phyloP scores from a whole-genome alignment of 2,329 filamentous ascomycete species.

The Penicillium sp. region DNA sequence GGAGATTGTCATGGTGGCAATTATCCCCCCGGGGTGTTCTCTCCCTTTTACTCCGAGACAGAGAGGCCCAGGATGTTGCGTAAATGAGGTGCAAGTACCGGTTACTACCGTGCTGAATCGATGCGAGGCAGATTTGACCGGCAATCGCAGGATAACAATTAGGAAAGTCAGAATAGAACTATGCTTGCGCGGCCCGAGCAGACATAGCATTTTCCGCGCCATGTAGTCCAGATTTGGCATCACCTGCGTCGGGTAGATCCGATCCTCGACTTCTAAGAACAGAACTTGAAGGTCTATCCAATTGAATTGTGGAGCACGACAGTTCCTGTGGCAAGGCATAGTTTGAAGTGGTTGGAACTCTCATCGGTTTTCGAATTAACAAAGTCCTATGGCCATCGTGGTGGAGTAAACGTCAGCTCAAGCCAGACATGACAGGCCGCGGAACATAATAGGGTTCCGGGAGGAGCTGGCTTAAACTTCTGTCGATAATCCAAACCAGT shows the following conservation, averaged over 20 bases:
- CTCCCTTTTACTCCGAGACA: not conserved
- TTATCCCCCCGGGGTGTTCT: not conserved
- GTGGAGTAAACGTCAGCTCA: not conserved
- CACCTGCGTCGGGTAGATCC: not conserved
- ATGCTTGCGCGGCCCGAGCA: not conserved
- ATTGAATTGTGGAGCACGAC: too few relatives aligned
- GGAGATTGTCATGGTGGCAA: not conserved
- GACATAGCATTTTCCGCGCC: not conserved
- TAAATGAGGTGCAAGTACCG: not conserved
- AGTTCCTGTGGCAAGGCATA: not conserved
- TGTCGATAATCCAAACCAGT: slow-evolving; percentile 4
- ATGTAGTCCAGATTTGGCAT: not conserved
- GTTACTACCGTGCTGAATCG: not conserved
- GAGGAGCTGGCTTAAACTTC: not conserved
- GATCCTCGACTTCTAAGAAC: not conserved
- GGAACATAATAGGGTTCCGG: not conserved
- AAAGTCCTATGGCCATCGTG: not conserved
- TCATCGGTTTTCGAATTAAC: not conserved
- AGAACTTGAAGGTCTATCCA: not conserved
- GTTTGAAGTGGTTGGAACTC: not conserved
- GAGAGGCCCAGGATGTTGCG: not conserved
- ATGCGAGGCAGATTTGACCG: not conserved
- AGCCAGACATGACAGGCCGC: not conserved
- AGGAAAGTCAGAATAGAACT: not conserved
- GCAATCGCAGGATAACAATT: not conserved